These are phyloP conservation scores for Cryphonectria carpinicola DNA, from an alignment of 2,329 filamentous ascomycete species.

Conservation along the genomic window DNA sequence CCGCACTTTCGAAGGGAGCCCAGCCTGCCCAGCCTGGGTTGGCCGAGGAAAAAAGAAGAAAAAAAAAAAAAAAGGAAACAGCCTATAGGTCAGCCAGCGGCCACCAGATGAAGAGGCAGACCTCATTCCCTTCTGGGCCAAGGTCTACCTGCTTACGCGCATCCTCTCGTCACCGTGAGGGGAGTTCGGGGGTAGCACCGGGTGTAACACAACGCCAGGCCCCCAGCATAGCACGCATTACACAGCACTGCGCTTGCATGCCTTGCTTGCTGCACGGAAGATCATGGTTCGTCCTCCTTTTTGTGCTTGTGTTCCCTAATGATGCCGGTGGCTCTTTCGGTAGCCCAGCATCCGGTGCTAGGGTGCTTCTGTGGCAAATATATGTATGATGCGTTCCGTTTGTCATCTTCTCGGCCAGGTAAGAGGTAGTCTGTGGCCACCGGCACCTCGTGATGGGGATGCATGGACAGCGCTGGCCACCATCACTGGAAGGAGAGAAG, in stretches of 20 bases:
- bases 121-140: neutral
- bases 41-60: neutral
- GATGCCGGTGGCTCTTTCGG: neutral
- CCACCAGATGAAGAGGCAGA: neutral
- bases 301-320: neutral
- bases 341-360: neutral
- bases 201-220: neutral
- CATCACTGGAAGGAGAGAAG: neutral
- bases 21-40: neutral
- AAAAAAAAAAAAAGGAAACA: neutral
- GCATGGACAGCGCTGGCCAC: neutral
- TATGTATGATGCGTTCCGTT: neutral
- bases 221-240: neutral
- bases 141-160: neutral
- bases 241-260: neutral
- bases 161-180: neutral
- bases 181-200: neutral
- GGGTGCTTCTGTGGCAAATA: neutral
- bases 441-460: constrained; percentile 21
- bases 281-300: neutral
- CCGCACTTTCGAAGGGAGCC: neutral
- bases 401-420: neutral
- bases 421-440: neutral
- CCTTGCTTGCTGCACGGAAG: neutral
- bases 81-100: neutral